Evolutionary conservation across 192 early-diverging fungal genomes (phyloP).

Genomic region (Irineochytrium annulatum): DNA sequence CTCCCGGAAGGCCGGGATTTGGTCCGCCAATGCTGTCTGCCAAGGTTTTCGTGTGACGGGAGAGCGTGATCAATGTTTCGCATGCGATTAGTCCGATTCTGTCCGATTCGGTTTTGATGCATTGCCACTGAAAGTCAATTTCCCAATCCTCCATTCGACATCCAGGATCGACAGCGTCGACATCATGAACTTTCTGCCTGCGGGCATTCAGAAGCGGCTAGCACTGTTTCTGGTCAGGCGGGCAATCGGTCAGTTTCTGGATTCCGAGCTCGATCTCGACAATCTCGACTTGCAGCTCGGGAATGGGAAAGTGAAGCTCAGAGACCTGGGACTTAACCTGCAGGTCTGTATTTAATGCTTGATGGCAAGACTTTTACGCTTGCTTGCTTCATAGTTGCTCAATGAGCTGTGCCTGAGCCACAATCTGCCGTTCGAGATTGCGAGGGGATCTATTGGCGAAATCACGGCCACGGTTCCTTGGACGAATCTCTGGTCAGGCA

Average conservation of each 20-base stretch:
- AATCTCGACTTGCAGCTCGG: conserved; percentile 83
- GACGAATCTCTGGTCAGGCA: conserved; percentile 78
- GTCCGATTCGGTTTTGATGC: too few relatives aligned
- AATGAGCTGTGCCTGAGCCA: not conserved
- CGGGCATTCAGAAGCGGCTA: conserved; percentile 76
- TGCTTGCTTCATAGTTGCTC: not conserved
- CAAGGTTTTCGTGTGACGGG: too few relatives aligned
- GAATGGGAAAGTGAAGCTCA: conserved; percentile 66
- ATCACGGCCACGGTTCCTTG: conserved; percentile 76
- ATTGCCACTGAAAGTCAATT: too few relatives aligned
- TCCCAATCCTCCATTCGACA: too few relatives aligned
- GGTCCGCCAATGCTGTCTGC: too few relatives aligned
- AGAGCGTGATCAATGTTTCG: too few relatives aligned
- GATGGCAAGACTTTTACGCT: not conserved
- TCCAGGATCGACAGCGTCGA: too few relatives aligned
- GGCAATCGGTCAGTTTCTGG: conserved; percentile 81
- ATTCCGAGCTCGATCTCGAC: conserved; percentile 68
- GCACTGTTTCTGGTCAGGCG: conserved; percentile 76
- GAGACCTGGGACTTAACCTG: conserved; percentile 74
- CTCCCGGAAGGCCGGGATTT: too few relatives aligned
- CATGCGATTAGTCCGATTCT: too few relatives aligned
- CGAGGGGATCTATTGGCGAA: conserved; percentile 61
- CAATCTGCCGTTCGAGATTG: conserved; percentile 70
- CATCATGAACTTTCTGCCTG: conserved; percentile 34
- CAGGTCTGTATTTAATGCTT: conserved; percentile 46